Evolutionary conservation across 257 asterid genomes (phyloP).

Genomic region (Solanum chilense): DNA sequence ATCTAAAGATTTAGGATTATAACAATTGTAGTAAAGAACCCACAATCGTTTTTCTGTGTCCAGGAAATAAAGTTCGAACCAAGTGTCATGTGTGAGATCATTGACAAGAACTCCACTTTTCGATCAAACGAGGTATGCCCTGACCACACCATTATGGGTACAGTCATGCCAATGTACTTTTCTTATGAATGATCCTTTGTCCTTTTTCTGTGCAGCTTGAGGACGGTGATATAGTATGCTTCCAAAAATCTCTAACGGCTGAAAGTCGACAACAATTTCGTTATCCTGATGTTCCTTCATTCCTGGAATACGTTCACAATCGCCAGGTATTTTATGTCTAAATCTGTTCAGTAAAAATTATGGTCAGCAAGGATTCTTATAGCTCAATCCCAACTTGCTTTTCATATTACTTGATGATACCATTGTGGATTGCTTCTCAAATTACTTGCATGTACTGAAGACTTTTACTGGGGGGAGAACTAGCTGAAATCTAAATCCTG

Average conservation of each 20-base stretch:
- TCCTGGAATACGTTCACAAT: constrained; percentile 77
- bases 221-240: constrained; percentile 96
- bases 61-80: constrained; percentile 97
- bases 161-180: not conserved
- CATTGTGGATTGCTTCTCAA: not conserved
- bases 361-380: not conserved
- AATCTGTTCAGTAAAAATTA: not conserved
- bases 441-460: not conserved
- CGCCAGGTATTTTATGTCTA: constrained; percentile 53
- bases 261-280: constrained; percentile 55
- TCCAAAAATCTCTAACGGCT: constrained; percentile 53
- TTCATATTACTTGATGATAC: not conserved
- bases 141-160: not conserved
- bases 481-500: not conserved
- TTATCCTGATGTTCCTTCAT: constrained; percentile 75
- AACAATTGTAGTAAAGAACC: not conserved
- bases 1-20: not conserved
- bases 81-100: constrained; percentile 84
- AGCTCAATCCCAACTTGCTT: not conserved
- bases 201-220: constrained; percentile 41
- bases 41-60: not conserved
- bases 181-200: not conserved
- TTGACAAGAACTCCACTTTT: constrained; percentile 62
- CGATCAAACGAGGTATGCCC: constrained; percentile 58
- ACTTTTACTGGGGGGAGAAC: not conserved